phyloP scores from a whole-genome alignment of 2,329 filamentous ascomycete genomes.

The Aureobasidium sp. region DNA sequence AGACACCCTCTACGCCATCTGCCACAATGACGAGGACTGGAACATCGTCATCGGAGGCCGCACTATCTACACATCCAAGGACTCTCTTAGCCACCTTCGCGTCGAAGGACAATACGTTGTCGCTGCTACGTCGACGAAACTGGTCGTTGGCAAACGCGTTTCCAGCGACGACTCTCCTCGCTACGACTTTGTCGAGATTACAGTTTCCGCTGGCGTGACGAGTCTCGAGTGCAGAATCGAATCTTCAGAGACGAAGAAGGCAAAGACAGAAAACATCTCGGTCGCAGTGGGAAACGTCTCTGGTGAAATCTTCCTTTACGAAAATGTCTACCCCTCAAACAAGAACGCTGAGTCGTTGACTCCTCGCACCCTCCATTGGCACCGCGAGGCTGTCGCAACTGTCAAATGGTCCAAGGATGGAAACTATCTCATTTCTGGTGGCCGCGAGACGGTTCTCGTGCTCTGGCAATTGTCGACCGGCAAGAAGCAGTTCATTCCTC shows the following conservation, averaged over 20 bases:
- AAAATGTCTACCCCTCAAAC: constrained; percentile 28
- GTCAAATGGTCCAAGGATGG: constrained; percentile 92
- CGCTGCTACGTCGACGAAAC: constrained; percentile 42
- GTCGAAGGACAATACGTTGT: constrained; percentile 48
- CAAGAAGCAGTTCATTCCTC: constrained; percentile 75
- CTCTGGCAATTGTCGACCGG: constrained; percentile 90
- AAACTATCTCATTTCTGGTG: constrained; percentile 94
- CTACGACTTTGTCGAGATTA: constrained; percentile 45
- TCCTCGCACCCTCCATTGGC: constrained; percentile 77
- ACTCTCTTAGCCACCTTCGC: constrained; percentile 29
- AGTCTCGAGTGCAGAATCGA: constrained; percentile 53
- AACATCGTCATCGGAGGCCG: constrained; percentile 31
- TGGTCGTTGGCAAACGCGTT: constrained; percentile 53
- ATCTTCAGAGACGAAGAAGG: constrained; percentile 24
- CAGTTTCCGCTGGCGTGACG: constrained; percentile 54
- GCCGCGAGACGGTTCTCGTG: constrained; percentile 79
- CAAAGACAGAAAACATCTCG: constrained; percentile 48
- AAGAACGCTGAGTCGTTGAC: constrained; percentile 25
- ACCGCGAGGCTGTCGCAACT: constrained; percentile 71
- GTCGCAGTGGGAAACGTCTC: constrained; percentile 67
- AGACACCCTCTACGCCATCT: constrained; percentile 32
- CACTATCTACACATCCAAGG: constrained; percentile 29
- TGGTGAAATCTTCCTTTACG: constrained; percentile 75
- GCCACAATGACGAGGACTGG: constrained; percentile 24
- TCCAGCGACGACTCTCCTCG: constrained; percentile 15